Evolutionary conservation across 202 grass and related monocot species (phyloP), one percentile per base, ranked within the genome.

Genomic region (Brachypodium distachyon): DNA sequence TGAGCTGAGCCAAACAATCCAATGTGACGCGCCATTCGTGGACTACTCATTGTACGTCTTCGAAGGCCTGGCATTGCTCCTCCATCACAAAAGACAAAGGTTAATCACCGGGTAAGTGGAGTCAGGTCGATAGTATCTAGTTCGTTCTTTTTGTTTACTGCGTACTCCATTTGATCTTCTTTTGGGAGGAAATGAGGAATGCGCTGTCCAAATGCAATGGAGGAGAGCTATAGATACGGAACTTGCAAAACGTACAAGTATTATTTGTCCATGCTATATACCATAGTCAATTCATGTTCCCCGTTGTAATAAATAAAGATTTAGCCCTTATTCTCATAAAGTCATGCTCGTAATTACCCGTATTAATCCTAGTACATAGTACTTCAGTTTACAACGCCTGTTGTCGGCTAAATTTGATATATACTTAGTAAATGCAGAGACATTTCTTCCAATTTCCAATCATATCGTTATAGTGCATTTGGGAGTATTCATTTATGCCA

Each of bases 131-230:
- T 71, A 21, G 55, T 54, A 80, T 47, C 81, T 52, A 67, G 2
- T 67, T 78, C 21, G 28, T 47, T 61, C 43, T 13, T 84, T 70
- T 84, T 63, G 42, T 19, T 43, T 53, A 61, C 51, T 23, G n/a
- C n/a, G n/a, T n/a, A 64, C 76, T 84, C 73, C 61, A 17, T 84
- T 84, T 84, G 50, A 75, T 80, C 61, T 72, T 56, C 38, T 71
- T 76, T 62, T 21, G n/a, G 7, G 27, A 68, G 64, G 14, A 67
- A 59, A 8, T 33, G n/a, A n/a, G 27, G 34, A 26, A 76, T 63
- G 70, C 38, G 62, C 21, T 54, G 39, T 36, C 84, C 86, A 49
- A 12, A 33, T 82, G 63, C 68, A 59, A 57, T 50, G 46, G 18
- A 59, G 56, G 17, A 84, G 19, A 64, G 46, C 38, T 34, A 33